phyloP scores from a whole-genome alignment of 169 alveolate genomes.

The Plasmodium vivax region DNA sequence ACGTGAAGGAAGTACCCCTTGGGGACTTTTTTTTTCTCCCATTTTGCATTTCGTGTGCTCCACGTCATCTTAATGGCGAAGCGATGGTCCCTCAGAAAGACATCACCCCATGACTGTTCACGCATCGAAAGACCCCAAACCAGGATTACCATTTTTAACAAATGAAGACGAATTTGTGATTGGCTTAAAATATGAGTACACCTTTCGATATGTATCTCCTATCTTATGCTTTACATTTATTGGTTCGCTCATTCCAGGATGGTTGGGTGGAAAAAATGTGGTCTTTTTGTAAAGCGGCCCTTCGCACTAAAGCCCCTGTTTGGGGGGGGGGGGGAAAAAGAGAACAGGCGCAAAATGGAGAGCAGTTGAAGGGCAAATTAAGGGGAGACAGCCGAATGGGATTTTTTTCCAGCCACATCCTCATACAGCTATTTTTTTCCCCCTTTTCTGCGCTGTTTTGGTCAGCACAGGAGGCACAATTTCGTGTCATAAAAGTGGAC shows the following conservation, averaged over 20 bases:
- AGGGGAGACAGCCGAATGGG: not conserved
- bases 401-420: not conserved
- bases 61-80: not conserved
- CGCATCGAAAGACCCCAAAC: not conserved
- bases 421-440: not conserved
- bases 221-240: conserved; percentile 78
- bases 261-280: not conserved
- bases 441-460: not conserved
- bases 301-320: not conserved
- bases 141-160: conserved; percentile 84
- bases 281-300: not conserved
- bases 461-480: not conserved
- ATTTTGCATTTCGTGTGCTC: too few species aligned
- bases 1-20: not conserved
- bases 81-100: not conserved
- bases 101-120: not conserved
- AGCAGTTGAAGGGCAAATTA: not conserved
- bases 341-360: not conserved
- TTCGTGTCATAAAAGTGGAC: not conserved
- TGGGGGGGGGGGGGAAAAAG: not conserved
- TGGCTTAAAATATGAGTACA: conserved; percentile 81
- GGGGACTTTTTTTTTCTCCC: not conserved
- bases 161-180: conserved; percentile 84
- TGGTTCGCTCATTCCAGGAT: conserved; percentile 61
- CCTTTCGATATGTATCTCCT: conserved; percentile 87